Base-by-base conservation (phyloP, 306 rosid species). In the Fragaria vesca region DNA sequence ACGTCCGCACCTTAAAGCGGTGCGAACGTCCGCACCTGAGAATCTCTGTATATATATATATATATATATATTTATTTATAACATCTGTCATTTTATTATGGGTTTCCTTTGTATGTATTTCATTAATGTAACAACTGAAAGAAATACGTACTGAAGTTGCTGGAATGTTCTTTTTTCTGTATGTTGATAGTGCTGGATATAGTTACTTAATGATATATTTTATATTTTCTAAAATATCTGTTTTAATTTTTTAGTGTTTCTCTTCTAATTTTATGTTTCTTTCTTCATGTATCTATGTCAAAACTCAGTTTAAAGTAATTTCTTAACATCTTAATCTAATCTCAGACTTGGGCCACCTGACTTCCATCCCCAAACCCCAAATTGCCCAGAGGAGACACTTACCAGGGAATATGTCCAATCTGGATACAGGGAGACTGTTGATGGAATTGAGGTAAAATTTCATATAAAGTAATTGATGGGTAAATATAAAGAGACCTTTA, bases 321-420 rank as follows among this genome's bases (percentile, higher is more conserved):
- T 80, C 77, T 74, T 74, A 58, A 69, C 65, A 46, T 36, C 80
- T 61, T 77, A 32, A 63, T 85, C 76, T 51, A 76, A 77, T 81
- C 70, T 78, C 91, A 94, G 98, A 83, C 89, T 94, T 76, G 98
- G 98, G 50, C 96, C 98, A 8, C 98, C 98, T 30, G 98, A 94
- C 86, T 94, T 67, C 73, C 87, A 81, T 70, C 94, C 98, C 30
- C 98, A 90, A 90, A 81, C 88, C 72, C 85, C 90, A 75, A 94
- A 78, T 86, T 94, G 98, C 79, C 92, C 87, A 0, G 98, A 94
- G 86, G 98, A 94, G 90, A 94, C 92, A 21, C 88, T 92, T 78
- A 94, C 96, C 72, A 87, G 74, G 87, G 98, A 92, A 60, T 88
- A 94, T 90, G 89, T 85, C 83, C 94, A 73, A 76, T 54, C 79